phyloP scores from a whole-genome alignment of 2,329 filamentous ascomycete species.

The Aspergillus pseudoglaucus region DNA sequence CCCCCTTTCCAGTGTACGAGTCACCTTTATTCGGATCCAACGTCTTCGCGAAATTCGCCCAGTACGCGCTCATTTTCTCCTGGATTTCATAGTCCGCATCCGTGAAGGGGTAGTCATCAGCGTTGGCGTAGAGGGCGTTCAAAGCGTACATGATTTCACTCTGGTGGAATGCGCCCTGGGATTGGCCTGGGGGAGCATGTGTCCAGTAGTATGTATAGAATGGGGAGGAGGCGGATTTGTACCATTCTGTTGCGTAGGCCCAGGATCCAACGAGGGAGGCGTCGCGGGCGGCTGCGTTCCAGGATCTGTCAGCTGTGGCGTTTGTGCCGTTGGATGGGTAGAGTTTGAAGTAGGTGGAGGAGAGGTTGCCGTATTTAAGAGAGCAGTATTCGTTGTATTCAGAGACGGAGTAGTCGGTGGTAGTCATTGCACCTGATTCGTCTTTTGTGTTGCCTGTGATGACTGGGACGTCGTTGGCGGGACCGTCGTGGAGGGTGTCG shows the following conservation, averaged over 20 bases:
- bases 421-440: constrained; percentile 21
- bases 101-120: constrained; percentile 15
- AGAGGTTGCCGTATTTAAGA: constrained; percentile 28
- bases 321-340: constrained; percentile 19
- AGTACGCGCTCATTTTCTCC: constrained; percentile 26
- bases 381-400: constrained; percentile 23
- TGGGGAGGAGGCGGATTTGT: constrained; percentile 15
- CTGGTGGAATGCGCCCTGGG: constrained; percentile 31
- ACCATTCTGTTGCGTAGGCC: constrained; percentile 24
- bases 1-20: neutral
- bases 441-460: constrained; percentile 33
- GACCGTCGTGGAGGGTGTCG: constrained; percentile 18
- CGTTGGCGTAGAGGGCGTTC: constrained; percentile 28
- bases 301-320: constrained; percentile 14
- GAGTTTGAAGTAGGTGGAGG: constrained; percentile 19
- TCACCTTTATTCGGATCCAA: constrained; percentile 17
- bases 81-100: constrained; percentile 22
- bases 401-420: constrained; percentile 18
- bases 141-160: constrained; percentile 36
- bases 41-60: constrained; percentile 31
- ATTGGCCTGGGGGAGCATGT: constrained; percentile 31
- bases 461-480: constrained; percentile 30
- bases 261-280: constrained; percentile 19
- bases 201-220: constrained; percentile 34
- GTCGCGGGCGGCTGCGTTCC: constrained; percentile 23